phyloP scores from a whole-genome alignment of 768 basidiomycete species.

The Macrolepiota fuliginosa region DNA sequence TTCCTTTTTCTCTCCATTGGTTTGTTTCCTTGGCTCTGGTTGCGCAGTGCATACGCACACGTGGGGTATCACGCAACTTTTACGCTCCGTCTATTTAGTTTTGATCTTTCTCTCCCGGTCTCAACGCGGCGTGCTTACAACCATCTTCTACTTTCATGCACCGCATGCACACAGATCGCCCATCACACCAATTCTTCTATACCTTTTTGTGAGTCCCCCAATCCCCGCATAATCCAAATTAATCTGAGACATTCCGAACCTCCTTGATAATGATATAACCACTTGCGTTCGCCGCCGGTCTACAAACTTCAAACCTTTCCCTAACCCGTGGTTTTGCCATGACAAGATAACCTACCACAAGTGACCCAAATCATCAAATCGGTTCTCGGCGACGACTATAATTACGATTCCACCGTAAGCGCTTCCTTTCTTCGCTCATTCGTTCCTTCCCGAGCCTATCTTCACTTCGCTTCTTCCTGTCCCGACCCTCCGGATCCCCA shows the following conservation, averaged over 20 bases:
- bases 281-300: not conserved
- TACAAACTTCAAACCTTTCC: no score
- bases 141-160: constrained; percentile 6
- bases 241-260: not conserved
- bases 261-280: not conserved
- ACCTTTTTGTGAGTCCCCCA: constrained; percentile 42
- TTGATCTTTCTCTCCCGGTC: no score
- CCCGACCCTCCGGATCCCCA: no score
- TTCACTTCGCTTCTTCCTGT: not conserved
- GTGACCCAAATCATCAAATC: constrained; percentile 53
- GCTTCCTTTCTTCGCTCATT: not conserved
- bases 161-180: constrained; percentile 35
- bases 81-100: not conserved
- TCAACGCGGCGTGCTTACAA: not conserved
- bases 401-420: constrained; percentile 56
- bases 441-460: not conserved
- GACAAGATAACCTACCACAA: constrained; percentile 53
- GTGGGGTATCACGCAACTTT: not conserved
- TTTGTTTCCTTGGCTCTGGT: not conserved
- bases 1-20: not conserved
- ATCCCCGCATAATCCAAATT: not conserved
- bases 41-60: not conserved
- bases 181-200: constrained; percentile 63
- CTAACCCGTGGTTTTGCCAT: not conserved
- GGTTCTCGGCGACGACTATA: constrained; percentile 56